These are phyloP conservation scores for Saururus chinensis DNA, from an alignment of 164 flowering plant species.

Conservation along the genomic window DNA sequence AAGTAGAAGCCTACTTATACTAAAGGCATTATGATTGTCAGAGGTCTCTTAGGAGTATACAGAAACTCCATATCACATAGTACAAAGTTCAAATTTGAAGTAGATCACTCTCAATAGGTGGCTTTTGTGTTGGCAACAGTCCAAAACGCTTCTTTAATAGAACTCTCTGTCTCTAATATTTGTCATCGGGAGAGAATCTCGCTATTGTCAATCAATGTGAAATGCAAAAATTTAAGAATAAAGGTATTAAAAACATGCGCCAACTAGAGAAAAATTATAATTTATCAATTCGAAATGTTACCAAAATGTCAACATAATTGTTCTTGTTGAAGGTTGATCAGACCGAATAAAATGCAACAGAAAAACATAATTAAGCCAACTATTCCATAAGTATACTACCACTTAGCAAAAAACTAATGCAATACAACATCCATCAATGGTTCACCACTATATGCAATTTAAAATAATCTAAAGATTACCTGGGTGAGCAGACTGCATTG, in stretches of 20 bases:
- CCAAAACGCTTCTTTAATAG: conserved; percentile 91
- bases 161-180: conserved; percentile 83
- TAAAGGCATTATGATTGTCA: too few relatives aligned
- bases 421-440: neutral
- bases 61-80: neutral
- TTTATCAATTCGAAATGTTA: neutral
- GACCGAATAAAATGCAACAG: too few relatives aligned
- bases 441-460: neutral
- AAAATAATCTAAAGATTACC: conserved; percentile 26
- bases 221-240: neutral
- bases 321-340: neutral
- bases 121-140: conserved; percentile 72
- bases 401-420: neutral
- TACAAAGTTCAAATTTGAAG: too few relatives aligned
- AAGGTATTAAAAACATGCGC: neutral
- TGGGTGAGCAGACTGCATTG: conserved; percentile 92
- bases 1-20: too few relatives aligned
- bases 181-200: conserved; percentile 96
- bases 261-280: too few relatives aligned
- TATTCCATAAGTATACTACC: neutral
- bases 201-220: conserved; percentile 37
- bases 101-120: conserved; percentile 41
- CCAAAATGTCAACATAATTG: neutral
- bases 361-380: neutral
- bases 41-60: neutral